Conservation (phyloP, 2,329 filamentous ascomycete species). For the Daldinia sp. region DNA sequence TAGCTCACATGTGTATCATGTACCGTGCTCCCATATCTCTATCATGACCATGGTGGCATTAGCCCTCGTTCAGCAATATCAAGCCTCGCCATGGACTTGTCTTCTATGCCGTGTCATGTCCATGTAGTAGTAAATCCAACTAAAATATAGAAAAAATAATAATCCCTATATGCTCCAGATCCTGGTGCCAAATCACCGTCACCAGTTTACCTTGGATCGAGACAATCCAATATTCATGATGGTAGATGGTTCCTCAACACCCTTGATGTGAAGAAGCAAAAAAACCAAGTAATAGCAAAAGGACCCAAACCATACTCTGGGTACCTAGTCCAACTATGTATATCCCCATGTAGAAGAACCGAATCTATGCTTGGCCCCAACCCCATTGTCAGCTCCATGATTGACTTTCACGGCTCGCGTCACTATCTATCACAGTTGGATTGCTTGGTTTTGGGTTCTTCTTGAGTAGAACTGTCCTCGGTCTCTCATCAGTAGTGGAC, state of each 20-base stretch:
- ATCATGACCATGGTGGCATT: constrained; percentile 5
- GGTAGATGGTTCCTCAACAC: constrained; percentile 4
- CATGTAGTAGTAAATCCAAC: constrained; percentile 7
- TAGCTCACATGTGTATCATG: constrained; percentile 15
- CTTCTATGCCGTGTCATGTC: constrained; percentile 1
- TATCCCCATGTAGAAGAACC: neutral
- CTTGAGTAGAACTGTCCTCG: constrained; percentile 47
- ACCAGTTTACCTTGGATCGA: constrained; percentile 14
- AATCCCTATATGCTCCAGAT: constrained; percentile 23
- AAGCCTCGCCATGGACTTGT: neutral
- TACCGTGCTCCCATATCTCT: constrained; percentile 17
- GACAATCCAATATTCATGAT: constrained; percentile 12
- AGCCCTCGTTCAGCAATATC: constrained; percentile 12
- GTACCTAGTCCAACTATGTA: neutral
- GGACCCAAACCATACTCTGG: neutral
- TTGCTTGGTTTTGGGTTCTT: constrained; percentile 50
- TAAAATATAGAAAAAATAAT: constrained; percentile 5
- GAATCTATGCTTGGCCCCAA: neutral
- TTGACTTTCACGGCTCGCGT: constrained; percentile 13
- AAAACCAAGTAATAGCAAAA: neutral
- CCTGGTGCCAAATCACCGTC: constrained; percentile 7
- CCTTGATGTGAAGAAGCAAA: constrained; percentile 1
- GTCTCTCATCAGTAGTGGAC: constrained; percentile 43
- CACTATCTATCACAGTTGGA: constrained; percentile 28
- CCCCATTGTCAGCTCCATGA: neutral